These are phyloP conservation scores for Colletotrichum liaoningense DNA, from an alignment of 2,329 filamentous ascomycete species.

Conservation along the genomic window DNA sequence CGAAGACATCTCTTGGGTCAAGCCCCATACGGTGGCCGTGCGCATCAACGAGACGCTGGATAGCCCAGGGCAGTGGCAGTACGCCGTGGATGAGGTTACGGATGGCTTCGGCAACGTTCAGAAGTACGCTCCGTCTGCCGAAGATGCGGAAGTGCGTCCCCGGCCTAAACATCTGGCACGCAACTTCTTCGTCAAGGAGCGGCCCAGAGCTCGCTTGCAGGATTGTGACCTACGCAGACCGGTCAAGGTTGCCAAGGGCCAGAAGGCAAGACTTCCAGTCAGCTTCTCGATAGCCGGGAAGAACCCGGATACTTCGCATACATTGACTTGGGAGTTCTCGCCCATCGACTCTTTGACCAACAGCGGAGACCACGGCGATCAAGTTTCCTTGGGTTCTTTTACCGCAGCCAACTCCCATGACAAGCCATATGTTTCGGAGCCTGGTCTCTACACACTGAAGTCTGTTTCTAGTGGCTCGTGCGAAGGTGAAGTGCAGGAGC, in stretches of 20 bases:
- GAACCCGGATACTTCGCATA: constrained; percentile 73
- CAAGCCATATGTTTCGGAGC: constrained; percentile 75
- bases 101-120: constrained; percentile 91
- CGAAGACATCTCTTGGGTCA: constrained; percentile 84
- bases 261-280: constrained; percentile 75
- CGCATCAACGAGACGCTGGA: constrained; percentile 91
- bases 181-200: constrained; percentile 86
- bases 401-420: constrained; percentile 72
- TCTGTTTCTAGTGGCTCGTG: constrained; percentile 85
- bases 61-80: constrained; percentile 84
- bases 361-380: constrained; percentile 75
- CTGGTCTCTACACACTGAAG: constrained; percentile 88
- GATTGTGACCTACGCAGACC: constrained; percentile 85
- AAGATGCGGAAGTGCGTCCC: constrained; percentile 75
- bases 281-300: constrained; percentile 73
- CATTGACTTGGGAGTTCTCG: constrained; percentile 84
- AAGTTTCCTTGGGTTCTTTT: constrained; percentile 67
- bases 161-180: constrained; percentile 76
- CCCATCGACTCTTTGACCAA: constrained; percentile 76
- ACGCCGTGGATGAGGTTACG: constrained; percentile 90
- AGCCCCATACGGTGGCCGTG: constrained; percentile 78
- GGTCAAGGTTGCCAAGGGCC: constrained; percentile 84
- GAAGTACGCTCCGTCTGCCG: constrained; percentile 74
- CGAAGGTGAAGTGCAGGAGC: constrained; percentile 89
- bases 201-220: constrained; percentile 77